Evolutionary conservation across 768 basidiomycete genomes (phyloP).

Genomic region (Coprinopsis sp.): DNA sequence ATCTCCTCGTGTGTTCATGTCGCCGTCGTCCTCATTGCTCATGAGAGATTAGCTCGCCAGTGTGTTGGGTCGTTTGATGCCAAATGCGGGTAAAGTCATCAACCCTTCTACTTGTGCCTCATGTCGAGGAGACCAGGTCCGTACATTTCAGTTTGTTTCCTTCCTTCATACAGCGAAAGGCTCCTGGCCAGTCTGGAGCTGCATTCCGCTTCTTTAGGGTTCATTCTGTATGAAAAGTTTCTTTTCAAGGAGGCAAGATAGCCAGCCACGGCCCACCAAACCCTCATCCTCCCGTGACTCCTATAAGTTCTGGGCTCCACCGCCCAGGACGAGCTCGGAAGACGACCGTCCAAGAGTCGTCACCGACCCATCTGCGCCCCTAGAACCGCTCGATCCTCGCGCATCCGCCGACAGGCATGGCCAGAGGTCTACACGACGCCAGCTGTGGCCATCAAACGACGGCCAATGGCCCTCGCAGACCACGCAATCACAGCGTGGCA

Average conservation of each 20-base stretch:
- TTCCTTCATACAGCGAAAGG: slow-evolving; percentile 16
- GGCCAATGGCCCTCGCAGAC: neutral
- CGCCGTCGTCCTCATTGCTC: neutral
- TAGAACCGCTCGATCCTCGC: neutral
- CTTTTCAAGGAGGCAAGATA: slow-evolving; percentile 43
- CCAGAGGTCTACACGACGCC: neutral
- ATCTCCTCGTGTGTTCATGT: neutral
- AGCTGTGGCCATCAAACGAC: neutral
- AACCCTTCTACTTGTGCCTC: slow-evolving; percentile 44
- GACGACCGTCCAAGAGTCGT: slow-evolving; percentile 7
- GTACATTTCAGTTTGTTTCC: slow-evolving; percentile 18
- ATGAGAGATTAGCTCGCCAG: neutral
- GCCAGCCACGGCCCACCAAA: slow-evolving; percentile 39
- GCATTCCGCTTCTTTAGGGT: slow-evolving; percentile 7
- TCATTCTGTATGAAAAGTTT: slow-evolving; percentile 46
- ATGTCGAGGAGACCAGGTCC: slow-evolving; percentile 41
- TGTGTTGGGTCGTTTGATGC: slow-evolving; percentile 15
- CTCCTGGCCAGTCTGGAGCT: slow-evolving; percentile 5
- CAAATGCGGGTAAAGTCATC: slow-evolving; percentile 27
- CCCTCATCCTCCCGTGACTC: slow-evolving; percentile 30
- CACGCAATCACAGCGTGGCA: slow-evolving; percentile 1
- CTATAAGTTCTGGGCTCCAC: slow-evolving; percentile 34
- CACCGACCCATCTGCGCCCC: slow-evolving; percentile 1
- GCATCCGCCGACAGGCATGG: slow-evolving; percentile 2
- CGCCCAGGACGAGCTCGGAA: slow-evolving; percentile 13